Base-by-base conservation (phyloP, 139 green algal genomes). In the Diplosphaera chodatii region DNA sequence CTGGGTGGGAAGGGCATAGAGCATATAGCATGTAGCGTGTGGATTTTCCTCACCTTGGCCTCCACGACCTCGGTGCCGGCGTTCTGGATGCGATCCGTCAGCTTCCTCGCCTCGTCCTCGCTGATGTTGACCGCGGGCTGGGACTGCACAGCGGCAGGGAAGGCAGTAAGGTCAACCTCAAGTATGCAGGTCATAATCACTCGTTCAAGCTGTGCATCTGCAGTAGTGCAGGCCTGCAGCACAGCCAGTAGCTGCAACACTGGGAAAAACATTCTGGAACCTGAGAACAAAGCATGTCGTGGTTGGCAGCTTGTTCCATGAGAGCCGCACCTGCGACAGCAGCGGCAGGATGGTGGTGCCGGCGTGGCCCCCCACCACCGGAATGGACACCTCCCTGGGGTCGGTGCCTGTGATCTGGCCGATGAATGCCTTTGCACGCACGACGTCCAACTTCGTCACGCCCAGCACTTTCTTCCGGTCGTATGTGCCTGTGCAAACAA, bases 61-160 rank as follows among this genome's bases (percentile, higher is more conserved):
- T 97, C 81, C 3, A 98, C 94, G 48, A 99, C 95, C 82, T 99
- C 96, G 10, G 96, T 99, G 68, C 96, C 96, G 1, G 93, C 96
- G 75, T 99, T 90, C 80, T 99, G 94, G 76, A 97, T 97, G 71
- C 90, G 83, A 23, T 73, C 75, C 55, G 85, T 95, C 10, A 96
- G 78, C 18, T 78, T 77, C 32, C 84, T 79, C 21, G 76, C 66
- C 64, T 80, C 74, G 0, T 81, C 89, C 1, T 91, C 81, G 13
- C 69, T 90, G 81, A 98, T 96, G 16, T 78, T 76, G 27, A 95
- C 87, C 25, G 83, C 74, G 30, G 95, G 95, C 5, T 81, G 92
- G 33, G 87, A 77, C 90, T 97, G 81, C 72, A 75, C n/a, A n/a
- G n/a, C n/a, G n/a, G n/a, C n/a, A n/a, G n/a, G n/a, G n/a, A n/a